Conservation (phyloP, 257 asterid genomes). For the Lycium barbarum region DNA sequence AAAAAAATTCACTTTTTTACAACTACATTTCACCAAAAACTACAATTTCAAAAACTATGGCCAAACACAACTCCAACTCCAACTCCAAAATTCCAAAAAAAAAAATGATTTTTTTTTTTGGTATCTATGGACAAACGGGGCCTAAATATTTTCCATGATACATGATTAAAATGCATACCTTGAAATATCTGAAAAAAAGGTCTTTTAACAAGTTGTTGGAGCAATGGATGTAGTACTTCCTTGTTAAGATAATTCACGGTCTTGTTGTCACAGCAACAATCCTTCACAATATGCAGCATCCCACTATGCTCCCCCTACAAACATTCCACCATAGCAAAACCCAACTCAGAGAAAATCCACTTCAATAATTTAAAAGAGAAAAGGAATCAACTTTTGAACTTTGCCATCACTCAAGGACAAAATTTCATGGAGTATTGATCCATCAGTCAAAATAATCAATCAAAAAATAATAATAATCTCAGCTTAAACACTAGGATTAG, state of each 20-base stretch:
- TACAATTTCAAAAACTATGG: no score
- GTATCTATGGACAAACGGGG: no score
- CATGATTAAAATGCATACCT: constrained; percentile 45
- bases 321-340: neutral
- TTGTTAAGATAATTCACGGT: constrained; percentile 57
- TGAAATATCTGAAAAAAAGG: constrained; percentile 76
- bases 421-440: neutral
- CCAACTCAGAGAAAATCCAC: neutral
- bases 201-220: constrained; percentile 56
- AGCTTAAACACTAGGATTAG: neutral
- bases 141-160: constrained; percentile 9
- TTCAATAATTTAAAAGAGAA: neutral
- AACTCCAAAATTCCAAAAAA: no score
- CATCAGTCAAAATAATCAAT: neutral
- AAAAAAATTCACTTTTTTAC: no score
- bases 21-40: no score
- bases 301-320: constrained; percentile 54
- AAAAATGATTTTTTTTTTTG: no score
- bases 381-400: neutral
- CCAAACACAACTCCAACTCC: no score
- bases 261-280: constrained; percentile 62
- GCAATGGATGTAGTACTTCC: constrained; percentile 56
- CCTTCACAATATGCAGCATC: constrained; percentile 67
- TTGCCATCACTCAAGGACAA: neutral
- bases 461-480: neutral